Conservation (phyloP, 2,329 filamentous ascomycete genomes). For the Colletotrichum falcatum region DNA sequence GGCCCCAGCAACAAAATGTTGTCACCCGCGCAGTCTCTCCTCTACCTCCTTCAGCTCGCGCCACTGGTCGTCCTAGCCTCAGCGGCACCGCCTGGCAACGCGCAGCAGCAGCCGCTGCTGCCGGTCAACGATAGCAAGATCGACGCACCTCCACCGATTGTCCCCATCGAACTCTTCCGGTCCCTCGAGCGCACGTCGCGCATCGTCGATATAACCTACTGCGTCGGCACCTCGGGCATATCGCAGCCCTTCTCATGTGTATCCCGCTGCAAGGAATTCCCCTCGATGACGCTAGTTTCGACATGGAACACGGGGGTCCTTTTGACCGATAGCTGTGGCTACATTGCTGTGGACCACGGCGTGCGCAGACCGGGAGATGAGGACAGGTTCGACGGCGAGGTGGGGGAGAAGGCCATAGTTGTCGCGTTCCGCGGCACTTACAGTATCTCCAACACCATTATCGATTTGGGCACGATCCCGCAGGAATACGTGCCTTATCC, state of each 20-base stretch:
- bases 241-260: conserved; percentile 85
- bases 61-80: conserved; percentile 17
- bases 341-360: conserved; percentile 86
- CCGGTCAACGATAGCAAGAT: conserved; percentile 16
- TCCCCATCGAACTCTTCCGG: conserved; percentile 77
- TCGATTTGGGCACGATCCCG: conserved; percentile 89
- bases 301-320: conserved; percentile 93
- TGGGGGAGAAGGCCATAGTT: conserved; percentile 68
- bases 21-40: conserved; percentile 3
- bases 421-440: conserved; percentile 96
- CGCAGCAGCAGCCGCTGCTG: conserved; percentile 15
- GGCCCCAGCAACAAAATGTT: background rate
- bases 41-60: conserved; percentile 17
- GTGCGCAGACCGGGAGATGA: conserved; percentile 42
- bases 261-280: conserved; percentile 87
- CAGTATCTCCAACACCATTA: conserved; percentile 89
- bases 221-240: conserved; percentile 87
- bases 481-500: conserved; percentile 94
- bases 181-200: conserved; percentile 90
- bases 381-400: conserved; percentile 45
- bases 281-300: conserved; percentile 79
- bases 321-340: conserved; percentile 92
- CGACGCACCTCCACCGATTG: conserved; percentile 21
- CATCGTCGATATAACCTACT: conserved; percentile 94
- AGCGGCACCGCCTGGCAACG: conserved; percentile 10